Evolutionary conservation across 2,329 filamentous ascomycete genomes (phyloP).

Genomic region (Ceratocystis huliohia): DNA sequence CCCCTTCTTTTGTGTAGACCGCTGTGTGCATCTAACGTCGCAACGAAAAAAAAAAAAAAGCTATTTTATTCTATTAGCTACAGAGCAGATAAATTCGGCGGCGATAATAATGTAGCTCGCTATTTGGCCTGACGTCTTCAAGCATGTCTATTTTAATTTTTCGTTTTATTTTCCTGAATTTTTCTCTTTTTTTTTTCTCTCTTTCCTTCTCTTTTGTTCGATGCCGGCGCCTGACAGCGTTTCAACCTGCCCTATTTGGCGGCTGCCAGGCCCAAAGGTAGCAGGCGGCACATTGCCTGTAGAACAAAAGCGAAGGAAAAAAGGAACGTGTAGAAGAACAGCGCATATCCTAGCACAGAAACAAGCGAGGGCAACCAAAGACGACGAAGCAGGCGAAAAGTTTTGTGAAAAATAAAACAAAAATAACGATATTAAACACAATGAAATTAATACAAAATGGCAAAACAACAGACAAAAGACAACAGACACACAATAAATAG

Average conservation of each 20-base stretch:
- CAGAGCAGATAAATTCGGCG: too few relatives aligned
- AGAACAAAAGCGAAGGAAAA: neutral
- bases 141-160: neutral
- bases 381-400: neutral
- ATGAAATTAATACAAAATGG: too few relatives aligned
- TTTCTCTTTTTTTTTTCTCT: neutral
- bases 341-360: conserved; percentile 1
- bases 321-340: conserved; percentile 7
- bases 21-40: too few relatives aligned
- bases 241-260: conserved; percentile 7
- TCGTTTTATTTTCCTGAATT: neutral
- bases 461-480: neutral
- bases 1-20: too few relatives aligned
- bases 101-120: too few relatives aligned
- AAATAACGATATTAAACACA: too few relatives aligned
- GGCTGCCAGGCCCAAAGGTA: neutral
- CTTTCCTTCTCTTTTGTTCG: neutral
- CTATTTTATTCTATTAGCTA: too few relatives aligned
- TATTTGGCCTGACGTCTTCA: too few relatives aligned
- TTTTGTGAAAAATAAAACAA: too few relatives aligned
- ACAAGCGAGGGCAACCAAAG: neutral
- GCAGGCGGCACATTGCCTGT: neutral
- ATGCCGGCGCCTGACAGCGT: conserved; percentile 2
- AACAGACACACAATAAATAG: neutral
- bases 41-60: too few relatives aligned